Percentiles rank a stretch among this genome's conserved stretches.
These are phyloP conservation scores for Phytopythium litorale DNA, from an alignment of 352 stramenopile genomes.

Conservation along the genomic window DNA sequence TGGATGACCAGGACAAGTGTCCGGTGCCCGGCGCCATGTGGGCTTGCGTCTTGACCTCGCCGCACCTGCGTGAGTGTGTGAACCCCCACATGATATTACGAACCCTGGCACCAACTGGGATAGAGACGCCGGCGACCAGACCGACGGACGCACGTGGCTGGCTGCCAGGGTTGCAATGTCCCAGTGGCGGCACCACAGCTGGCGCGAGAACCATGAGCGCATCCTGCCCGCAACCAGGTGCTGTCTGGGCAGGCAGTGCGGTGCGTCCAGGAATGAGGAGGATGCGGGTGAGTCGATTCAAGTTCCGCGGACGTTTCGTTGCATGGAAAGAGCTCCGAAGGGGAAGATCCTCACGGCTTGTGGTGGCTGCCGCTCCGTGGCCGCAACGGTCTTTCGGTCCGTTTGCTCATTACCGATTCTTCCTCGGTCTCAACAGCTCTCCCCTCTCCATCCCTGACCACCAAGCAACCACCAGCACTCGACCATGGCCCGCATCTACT, in stretches of 20 bases:
- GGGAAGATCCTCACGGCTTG: neutral
- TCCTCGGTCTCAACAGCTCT: neutral
- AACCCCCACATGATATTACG: neutral
- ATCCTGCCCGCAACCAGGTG: neutral
- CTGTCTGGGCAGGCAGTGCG: neutral
- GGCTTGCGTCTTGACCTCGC: neutral
- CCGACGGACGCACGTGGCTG: no score
- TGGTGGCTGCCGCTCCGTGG: neutral
- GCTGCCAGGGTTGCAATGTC: no score
- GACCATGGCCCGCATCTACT: constrained; percentile 4
- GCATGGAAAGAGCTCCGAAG: neutral
- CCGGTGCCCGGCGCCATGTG: neutral
- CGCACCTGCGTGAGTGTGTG: neutral
- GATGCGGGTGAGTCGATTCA: neutral
- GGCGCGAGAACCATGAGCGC: no score
- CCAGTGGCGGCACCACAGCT: no score
- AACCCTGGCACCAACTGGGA: no score
- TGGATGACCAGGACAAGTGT: neutral
- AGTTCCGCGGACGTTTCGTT: neutral
- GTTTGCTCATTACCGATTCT: neutral
- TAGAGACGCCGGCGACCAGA: no score
- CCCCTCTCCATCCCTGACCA: neutral
- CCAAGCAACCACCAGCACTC: no score
- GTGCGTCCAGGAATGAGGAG: neutral
- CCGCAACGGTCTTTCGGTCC: neutral